Evolutionary conservation across 208 protist species (phyloP), one percentile per base, ranked within the genome.

Genomic region (Crithidia mellificae): DNA sequence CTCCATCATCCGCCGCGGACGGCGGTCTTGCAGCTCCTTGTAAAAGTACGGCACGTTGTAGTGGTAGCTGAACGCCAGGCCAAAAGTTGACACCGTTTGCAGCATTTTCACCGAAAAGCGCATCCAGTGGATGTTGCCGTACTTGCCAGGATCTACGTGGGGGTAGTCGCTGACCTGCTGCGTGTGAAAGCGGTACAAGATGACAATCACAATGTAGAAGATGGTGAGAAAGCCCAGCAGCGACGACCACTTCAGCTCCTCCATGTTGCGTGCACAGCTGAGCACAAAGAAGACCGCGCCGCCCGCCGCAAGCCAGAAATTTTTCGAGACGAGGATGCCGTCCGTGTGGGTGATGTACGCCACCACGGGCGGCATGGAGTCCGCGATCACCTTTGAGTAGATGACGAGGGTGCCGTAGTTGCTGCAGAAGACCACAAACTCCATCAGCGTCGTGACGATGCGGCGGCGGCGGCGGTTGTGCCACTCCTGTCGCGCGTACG

Each of bases 171-270:
- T 44, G 24, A 25, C 53, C 30, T 39, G 55, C 50, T 77, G 46
- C 2, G 87, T 92, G 62, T 83, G 72, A 41, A 76, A 92, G 15
- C 89, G 84, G 39, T 77, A 80, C 24, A 78, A 25, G 12, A 91
- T 78, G 6, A 69, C n/a, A 20, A 90, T 12, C n/a, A 90, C 77
- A 65, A 95, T 81, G 66, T 95, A 92, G 6, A 95, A 79, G 44
- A 95, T 95, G 36, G 89, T 91, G 17, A 91, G 55, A 53, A 95
- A 92, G 14, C 84, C 89, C 15, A 95, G 73, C 38, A 90, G 44
- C 19, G 89, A 95, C 17, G 83, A 78, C 80, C 83, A 91, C 77
- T 92, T 95, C 30, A 95, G 81, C 72, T 95, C 89, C 62, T 87
- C 77, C 81, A 95, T 90, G 57, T 90, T 88, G 20, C 84, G 78